Evolutionary conservation across 371 early-diverging fungal genomes (phyloP).

Genomic region (Mucor irregularis): DNA sequence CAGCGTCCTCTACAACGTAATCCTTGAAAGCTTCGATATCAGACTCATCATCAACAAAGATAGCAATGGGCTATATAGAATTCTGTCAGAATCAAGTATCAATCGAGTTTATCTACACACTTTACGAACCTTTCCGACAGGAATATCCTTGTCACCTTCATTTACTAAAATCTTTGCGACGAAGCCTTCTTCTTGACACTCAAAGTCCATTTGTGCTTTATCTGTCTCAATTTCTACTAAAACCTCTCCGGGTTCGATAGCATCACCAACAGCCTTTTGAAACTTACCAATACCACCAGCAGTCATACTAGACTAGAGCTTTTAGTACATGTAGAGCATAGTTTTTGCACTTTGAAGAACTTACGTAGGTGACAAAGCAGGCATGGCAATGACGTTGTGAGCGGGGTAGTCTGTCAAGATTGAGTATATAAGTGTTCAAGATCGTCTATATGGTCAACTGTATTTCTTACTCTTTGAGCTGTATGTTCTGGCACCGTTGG

Average conservation of each 20-base stretch:
- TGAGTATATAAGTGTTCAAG: neutral
- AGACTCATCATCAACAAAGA: conserved; percentile 89
- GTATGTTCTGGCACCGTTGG: conserved; percentile 3
- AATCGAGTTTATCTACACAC: neutral
- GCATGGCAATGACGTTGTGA: conserved; percentile 94
- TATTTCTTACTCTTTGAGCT: conserved; percentile 10
- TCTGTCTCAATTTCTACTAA: conserved; percentile 98
- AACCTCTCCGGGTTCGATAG: conserved; percentile 90
- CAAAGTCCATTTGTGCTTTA: conserved; percentile 99
- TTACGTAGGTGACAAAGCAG: conserved; percentile 96
- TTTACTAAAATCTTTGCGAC: conserved; percentile 93
- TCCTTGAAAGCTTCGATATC: conserved; percentile 87
- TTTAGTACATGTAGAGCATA: too few species aligned
- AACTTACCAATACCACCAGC: conserved; percentile 95
- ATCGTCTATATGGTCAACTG: neutral
- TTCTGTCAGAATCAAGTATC: too few species aligned
- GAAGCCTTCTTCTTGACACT: conserved; percentile 98
- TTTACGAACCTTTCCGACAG: conserved; percentile 64
- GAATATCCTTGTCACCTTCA: conserved; percentile 83
- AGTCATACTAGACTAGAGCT: conserved; percentile 94
- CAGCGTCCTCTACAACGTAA: conserved; percentile 55
- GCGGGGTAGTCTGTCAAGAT: conserved; percentile 67
- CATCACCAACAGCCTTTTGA: conserved; percentile 96
- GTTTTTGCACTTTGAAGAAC: too few species aligned
- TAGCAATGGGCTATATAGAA: conserved; percentile 76